These are phyloP conservation scores for Rosellinia necatrix DNA, from an alignment of 2,329 filamentous ascomycete species.

Conservation along the genomic window DNA sequence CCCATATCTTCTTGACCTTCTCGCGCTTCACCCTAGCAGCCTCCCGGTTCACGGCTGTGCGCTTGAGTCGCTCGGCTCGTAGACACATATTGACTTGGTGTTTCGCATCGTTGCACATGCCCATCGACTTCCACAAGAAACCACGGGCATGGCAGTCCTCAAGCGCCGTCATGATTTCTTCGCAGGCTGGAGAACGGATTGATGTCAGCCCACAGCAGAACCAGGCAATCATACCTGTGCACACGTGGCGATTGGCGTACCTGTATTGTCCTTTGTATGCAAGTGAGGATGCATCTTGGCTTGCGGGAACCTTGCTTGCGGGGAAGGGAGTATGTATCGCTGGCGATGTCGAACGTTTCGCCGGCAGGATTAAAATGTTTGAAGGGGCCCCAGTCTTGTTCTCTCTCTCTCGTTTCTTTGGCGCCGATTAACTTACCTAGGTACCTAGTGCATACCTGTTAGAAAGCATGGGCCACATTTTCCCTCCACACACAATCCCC, in stretches of 20 bases:
- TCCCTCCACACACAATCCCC: constrained; percentile 31
- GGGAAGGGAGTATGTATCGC: constrained; percentile 9
- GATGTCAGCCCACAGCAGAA: background rate
- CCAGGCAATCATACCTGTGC: background rate
- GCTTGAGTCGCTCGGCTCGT: constrained; percentile 76
- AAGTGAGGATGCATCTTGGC: constrained; percentile 92
- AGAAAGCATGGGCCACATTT: constrained; percentile 36
- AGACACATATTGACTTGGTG: constrained; percentile 83
- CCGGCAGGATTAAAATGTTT: constrained; percentile 3
- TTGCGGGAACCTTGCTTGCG: background rate
- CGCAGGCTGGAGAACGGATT: constrained; percentile 69
- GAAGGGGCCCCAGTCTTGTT: background rate
- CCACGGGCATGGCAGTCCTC: constrained; percentile 94
- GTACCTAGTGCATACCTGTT: background rate
- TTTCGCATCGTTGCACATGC: constrained; percentile 89
- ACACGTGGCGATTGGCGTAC: constrained; percentile 53
- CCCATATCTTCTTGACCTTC: constrained; percentile 77
- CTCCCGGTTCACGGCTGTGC: constrained; percentile 77
- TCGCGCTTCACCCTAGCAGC: constrained; percentile 70
- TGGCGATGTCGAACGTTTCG: constrained; percentile 18
- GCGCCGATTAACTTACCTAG: too few relatives aligned
- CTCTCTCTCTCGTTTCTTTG: background rate
- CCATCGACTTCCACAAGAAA: constrained; percentile 88
- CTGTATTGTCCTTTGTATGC: constrained; percentile 87
- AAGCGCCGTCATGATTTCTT: constrained; percentile 89